Base-by-base conservation (phyloP, 305 asterid species). In the Fraxinus sp. region DNA sequence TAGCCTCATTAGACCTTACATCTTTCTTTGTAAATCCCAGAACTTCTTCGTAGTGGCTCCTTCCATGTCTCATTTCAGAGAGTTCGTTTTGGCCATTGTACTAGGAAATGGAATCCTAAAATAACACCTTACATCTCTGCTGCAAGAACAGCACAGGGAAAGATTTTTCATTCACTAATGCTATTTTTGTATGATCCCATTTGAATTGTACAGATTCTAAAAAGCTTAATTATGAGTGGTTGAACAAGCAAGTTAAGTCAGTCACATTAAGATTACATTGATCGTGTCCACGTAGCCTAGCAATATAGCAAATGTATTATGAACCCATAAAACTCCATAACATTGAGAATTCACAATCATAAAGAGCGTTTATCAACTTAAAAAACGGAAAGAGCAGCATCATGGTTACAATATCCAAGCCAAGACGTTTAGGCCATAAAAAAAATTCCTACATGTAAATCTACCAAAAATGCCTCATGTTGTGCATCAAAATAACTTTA, bases 381-480 rank as follows among this genome's bases (percentile, higher is more conserved):
- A 73, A 14, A 73, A 16, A 73, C 2, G 1, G 10, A 73, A 30
- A 20, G 10, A 81, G 82, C 36, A 82, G 36, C 46, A 70, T 82
- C 26, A 33, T 5, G 80, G 87, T 80, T 79, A 30, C 39, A 82
- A 46, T 79, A 14, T 81, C 86, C 88, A 84, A 79, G 80, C 30
- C 83, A 78, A 79, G 79, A 80, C 79, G 46, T 33, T 39, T 5
- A 66, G 79, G 77, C 85, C 70, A 24, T 46, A 20, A 35, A 37
- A 41, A 39, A 74, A 78, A 85, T 55, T 76, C 85, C 89, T 78
- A 83, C 37, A 79, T 28, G 78, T 49, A 78, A 64, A 77, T 83
- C 93, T 87, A 90, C 86, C 93, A 88, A 88, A 90, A 90, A 71
- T 90, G 88, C 86, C 88, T 84, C 85, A 78, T 81, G 81, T 82